A percentile compares a stretch with the other conserved stretches of the same genome.
Conservation (phyloP, 805 yeast species). For the Zygoascus biomembranicola region DNA sequence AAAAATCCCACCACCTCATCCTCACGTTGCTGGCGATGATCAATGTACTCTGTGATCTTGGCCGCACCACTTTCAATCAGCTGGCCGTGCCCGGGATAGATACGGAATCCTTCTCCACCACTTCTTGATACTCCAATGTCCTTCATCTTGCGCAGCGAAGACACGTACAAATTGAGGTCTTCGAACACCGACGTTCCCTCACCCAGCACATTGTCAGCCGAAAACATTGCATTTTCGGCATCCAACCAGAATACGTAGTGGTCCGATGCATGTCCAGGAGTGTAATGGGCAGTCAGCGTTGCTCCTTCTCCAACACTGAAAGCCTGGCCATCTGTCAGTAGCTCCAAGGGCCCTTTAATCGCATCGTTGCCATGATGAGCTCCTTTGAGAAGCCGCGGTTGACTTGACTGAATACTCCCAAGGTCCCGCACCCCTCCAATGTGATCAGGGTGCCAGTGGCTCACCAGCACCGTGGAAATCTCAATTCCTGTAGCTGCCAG, state of each 20-base stretch:
- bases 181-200: constrained; percentile 30
- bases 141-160: constrained; percentile 23
- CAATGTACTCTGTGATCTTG: constrained; percentile 26
- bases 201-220: constrained; percentile 33
- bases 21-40: constrained; percentile 29
- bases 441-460: constrained; percentile 34
- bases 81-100: constrained; percentile 34
- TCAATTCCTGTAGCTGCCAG: constrained; percentile 18
- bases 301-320: constrained; percentile 21
- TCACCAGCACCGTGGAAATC: constrained; percentile 23
- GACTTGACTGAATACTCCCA: background rate
- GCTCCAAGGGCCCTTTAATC: background rate
- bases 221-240: constrained; percentile 27
- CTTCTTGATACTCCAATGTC: constrained; percentile 8
- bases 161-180: constrained; percentile 25
- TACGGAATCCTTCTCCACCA: constrained; percentile 9
- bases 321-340: constrained; percentile 21
- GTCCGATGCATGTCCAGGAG: constrained; percentile 33
- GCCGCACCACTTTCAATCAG: constrained; percentile 24
- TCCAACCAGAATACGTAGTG: constrained; percentile 29
- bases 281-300: constrained; percentile 21
- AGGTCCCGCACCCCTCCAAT: constrained; percentile 23
- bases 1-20: constrained; percentile 22
- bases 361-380: background rate
- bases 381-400: constrained; percentile 1